Evolutionary conservation across 176 grass and related monocot genomes (phyloP), one percentile per base, ranked within the genome.

Genomic region (Ananas comosus): DNA sequence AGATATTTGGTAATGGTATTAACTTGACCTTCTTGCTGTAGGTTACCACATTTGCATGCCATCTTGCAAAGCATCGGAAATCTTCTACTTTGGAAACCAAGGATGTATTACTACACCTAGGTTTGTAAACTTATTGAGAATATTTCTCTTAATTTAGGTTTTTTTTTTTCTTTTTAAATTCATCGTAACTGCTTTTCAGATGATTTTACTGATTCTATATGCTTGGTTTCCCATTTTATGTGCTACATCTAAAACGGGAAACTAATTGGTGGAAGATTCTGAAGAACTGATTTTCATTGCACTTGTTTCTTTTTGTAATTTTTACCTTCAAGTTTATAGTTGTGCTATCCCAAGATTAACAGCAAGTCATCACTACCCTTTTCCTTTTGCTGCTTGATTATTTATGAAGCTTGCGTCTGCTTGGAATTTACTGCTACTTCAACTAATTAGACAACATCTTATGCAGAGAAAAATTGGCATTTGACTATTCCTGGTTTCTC

Each of bases 11-110:
- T 80, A 53, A 63, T 58, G 73, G 58, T 53, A 1, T 68, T 80
- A 70, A 82, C 73, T 67, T 59, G 16, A 50, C 7, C 70, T 69
- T 81, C 51, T 18, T 17, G 42, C 11, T 50, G 66, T 73, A 99
- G 95, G 95, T 99, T 66, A 90, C 82, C 67, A 74, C 95, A 70
- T 91, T 94, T 80, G 87, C 95, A 0, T 88, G 87, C 59, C 80
- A 56, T 73, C 87, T 99, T 73, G 90, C 95, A 70, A 99, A 99
- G 70, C 95, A 99, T 64, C 76, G 95, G 59, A 91, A 94, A 76
- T 99, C 95, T 16, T 91, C 89, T 21, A 80, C 79, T 66, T 70
- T 99, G 51, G 95, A 99, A 73, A 68, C 84, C 3, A 99, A 99
- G 73, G 95, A 99, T 72, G 76, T 99, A 64, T 64, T 86, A 80